Evolutionary conservation across 23 red algal genomes (phyloP).

Genomic region (Pyropia yezoensis): DNA sequence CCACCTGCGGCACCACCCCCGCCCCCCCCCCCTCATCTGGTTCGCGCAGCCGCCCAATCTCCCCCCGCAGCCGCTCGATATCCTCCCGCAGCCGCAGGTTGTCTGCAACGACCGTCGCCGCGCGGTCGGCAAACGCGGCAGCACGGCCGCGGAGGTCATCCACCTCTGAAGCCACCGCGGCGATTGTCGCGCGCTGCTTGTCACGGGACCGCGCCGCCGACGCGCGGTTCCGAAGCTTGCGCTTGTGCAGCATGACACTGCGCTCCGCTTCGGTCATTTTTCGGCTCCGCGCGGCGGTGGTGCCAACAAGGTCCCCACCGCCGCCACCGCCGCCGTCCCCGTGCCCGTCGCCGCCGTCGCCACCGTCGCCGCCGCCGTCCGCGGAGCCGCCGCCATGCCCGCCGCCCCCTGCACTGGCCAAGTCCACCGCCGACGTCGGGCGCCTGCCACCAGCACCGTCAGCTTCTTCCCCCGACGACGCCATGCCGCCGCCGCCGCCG

Average conservation of each 20-base stretch:
- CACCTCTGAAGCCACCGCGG: slow-evolving; percentile 20
- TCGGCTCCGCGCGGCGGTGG: slow-evolving; percentile 44
- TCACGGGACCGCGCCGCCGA: slow-evolving; percentile 37
- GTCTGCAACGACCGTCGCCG: slow-evolving; percentile 1
- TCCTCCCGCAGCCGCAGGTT: slow-evolving; percentile 23
- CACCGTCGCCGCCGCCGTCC: too few relatives aligned
- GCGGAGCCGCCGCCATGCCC: too few relatives aligned
- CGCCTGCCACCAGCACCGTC: too few relatives aligned
- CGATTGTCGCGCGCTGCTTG: slow-evolving; percentile 27
- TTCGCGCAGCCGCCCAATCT: too few relatives aligned
- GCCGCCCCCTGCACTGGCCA: too few relatives aligned
- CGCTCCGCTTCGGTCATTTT: slow-evolving; percentile 54
- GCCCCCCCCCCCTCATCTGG: too few relatives aligned
- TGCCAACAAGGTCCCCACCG: slow-evolving; percentile 35
- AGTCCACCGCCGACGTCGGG: too few relatives aligned
- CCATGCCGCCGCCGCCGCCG: too few relatives aligned
- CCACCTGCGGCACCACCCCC: too few relatives aligned
- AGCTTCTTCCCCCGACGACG: too few relatives aligned
- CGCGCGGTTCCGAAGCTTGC: slow-evolving; percentile 65
- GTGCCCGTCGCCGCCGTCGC: too few relatives aligned
- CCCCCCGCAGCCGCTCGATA: not conserved
- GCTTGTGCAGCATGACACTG: slow-evolving; percentile 48
- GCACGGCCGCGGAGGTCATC: slow-evolving; percentile 20
- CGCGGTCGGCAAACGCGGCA: slow-evolving; percentile 1
- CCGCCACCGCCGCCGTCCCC: not conserved